Percentiles rank a stretch among this genome's conserved stretches.
phyloP scores from a whole-genome alignment of 495 filamentous ascomycete species.

The Lasiosphaeria miniovina region DNA sequence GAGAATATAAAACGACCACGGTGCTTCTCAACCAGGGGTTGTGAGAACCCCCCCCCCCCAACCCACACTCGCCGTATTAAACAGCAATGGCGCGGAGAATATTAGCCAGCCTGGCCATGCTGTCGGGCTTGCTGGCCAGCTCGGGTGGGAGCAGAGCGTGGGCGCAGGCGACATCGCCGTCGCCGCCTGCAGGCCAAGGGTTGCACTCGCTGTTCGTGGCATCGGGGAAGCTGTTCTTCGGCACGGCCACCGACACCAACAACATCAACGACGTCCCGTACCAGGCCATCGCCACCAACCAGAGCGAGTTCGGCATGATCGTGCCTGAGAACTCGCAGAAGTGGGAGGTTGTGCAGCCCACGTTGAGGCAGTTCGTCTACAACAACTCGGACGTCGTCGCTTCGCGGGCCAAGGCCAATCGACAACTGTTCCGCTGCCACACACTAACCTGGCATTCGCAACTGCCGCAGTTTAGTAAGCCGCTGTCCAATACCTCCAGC shows the following conservation, averaged over 20 bases:
- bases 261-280: conserved; percentile 48
- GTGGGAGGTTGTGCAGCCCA: conserved; percentile 40
- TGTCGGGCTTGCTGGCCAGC: conserved; percentile 8
- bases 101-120: neutral
- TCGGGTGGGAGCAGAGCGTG: neutral
- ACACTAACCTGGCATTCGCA: conserved; percentile 62
- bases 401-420: conserved; percentile 44
- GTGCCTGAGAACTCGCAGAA: conserved; percentile 60
- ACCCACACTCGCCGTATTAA: too few species aligned
- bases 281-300: conserved; percentile 41
- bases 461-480: conserved; percentile 50
- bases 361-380: conserved; percentile 45
- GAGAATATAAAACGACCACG: too few species aligned
- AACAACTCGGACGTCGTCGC: conserved; percentile 46
- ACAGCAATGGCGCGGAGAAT: neutral
- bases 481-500: neutral
- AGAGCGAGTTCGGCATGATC: conserved; percentile 54
- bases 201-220: conserved; percentile 27
- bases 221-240: conserved; percentile 31
- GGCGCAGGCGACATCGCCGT: neutral
- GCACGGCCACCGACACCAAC: conserved; percentile 30
- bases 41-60: too few species aligned
- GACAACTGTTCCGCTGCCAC: conserved; percentile 55
- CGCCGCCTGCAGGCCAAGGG: conserved; percentile 6
- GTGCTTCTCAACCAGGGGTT: too few species aligned